Percentiles rank a stretch among this genome's conserved stretches.
Conservation (phyloP, 2,329 filamentous ascomycete species). For the Beauveria asiatica region DNA sequence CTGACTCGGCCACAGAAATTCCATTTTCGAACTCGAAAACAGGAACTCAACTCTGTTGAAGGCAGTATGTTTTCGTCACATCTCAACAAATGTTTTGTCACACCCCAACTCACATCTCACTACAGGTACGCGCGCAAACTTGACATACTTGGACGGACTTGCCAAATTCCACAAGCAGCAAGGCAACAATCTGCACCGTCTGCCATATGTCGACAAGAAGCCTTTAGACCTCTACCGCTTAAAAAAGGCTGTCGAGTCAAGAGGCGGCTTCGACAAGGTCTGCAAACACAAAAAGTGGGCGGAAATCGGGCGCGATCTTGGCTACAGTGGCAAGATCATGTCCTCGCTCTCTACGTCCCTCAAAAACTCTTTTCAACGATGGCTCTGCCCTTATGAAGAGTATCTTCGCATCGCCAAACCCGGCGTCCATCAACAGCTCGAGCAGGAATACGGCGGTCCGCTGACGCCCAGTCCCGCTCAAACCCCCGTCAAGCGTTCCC, state of each 20-base stretch:
- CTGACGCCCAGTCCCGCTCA: conserved; percentile 66
- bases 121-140: conserved; percentile 82
- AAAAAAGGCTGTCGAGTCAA: conserved; percentile 91
- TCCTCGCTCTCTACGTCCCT: conserved; percentile 94
- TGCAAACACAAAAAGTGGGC: conserved; percentile 99
- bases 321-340: conserved; percentile 99
- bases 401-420: conserved; percentile 87
- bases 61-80: conserved; percentile 59
- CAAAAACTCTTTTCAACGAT: conserved; percentile 96
- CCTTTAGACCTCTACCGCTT: conserved; percentile 90
- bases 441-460: conserved; percentile 86
- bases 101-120: conserved; percentile 9
- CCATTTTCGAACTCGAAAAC: conserved; percentile 91
- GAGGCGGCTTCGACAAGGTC: conserved; percentile 91
- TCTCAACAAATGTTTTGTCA: background rate
- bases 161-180: conserved; percentile 96
- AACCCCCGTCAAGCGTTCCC: conserved; percentile 62
- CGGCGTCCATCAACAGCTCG: conserved; percentile 90
- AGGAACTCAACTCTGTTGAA: conserved; percentile 96
- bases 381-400: conserved; percentile 94
- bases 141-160: conserved; percentile 91
- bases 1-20: conserved; percentile 57
- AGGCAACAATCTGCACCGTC: conserved; percentile 84
- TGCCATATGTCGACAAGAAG: conserved; percentile 95
- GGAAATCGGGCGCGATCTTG: conserved; percentile 90